phyloP scores from a whole-genome alignment of 2,329 filamentous ascomycete genomes.

The Alternaria arbusti region DNA sequence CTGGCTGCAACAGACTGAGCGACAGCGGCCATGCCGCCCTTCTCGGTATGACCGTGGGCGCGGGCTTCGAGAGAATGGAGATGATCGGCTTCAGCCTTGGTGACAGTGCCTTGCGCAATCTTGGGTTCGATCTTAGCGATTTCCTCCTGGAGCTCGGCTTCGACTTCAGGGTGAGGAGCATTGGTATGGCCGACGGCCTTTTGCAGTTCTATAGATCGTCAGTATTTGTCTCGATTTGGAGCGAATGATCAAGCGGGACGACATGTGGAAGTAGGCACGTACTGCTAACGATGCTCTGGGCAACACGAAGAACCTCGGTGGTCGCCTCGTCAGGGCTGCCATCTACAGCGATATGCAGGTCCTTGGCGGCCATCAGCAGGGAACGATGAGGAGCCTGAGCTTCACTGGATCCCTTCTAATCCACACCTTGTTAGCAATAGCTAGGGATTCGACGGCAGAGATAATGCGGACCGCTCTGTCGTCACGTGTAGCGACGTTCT shows the following conservation, averaged over 20 bases:
- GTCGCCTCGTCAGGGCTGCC: constrained; percentile 32
- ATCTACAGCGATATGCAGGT: constrained; percentile 35
- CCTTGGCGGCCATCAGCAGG: constrained; percentile 34
- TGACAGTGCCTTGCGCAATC: constrained; percentile 42
- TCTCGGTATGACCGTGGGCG: constrained; percentile 43
- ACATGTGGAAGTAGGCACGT: constrained; percentile 13
- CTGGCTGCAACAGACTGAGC: constrained; percentile 50
- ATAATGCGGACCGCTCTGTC: constrained; percentile 34
- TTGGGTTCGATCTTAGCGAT: constrained; percentile 42
- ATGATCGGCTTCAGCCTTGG: constrained; percentile 49
- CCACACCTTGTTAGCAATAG: constrained; percentile 30
- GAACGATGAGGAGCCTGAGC: constrained; percentile 23
- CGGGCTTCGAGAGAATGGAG: constrained; percentile 52
- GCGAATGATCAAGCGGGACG: background rate
- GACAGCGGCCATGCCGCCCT: constrained; percentile 45
- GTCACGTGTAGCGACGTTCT: constrained; percentile 31
- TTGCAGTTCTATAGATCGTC: constrained; percentile 37
- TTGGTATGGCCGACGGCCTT: constrained; percentile 32
- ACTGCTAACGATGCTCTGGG: constrained; percentile 40
- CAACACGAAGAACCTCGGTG: constrained; percentile 30
- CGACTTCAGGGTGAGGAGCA: constrained; percentile 38
- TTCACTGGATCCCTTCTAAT: constrained; percentile 13
- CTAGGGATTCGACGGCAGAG: constrained; percentile 37
- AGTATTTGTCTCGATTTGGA: background rate
- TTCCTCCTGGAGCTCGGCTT: constrained; percentile 38